Base-by-base conservation (phyloP, 768 basidiomycete species). In the Kwoniella bestiolae region DNA sequence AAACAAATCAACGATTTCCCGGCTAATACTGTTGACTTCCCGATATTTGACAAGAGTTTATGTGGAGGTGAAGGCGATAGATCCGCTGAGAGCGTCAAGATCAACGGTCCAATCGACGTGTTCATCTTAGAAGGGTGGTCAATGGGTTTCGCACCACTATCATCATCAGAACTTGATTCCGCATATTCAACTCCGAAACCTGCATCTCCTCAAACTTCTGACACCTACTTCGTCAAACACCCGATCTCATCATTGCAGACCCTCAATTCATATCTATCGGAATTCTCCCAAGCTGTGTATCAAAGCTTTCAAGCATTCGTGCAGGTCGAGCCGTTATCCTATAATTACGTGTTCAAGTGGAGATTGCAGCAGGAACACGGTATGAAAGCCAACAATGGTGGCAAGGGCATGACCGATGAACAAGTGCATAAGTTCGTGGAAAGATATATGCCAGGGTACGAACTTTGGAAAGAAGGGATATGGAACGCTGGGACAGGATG, bases 111-210 rank as follows among this genome's bases (percentile, higher is more conserved):
- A 0, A 66, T 90, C 5, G 92, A 99, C 75, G 83, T 98, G 14
- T 89, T 98, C 55, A 85, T 99, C 53, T 83, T 99, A 53, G 96
- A 99, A 82, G 96, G 96, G 9, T 99, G 96, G 96, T 93, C 89
- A 80, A 87, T 91, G 25, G 94, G 95, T 0, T 75, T 75, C 50
- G 51, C 35, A n/a, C 52, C 73, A 0, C 28, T 75, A 3, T 31
- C 58, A 1, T n/a, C 62, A 25, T n/a, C 32, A 18, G 35, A 60
- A 2, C 53, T 75, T 4, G 29, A 56, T 18, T 32, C 18, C 14
- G n/a, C 18, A 1, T 70, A 72, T 45, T 34, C 57, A 3, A 46
- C 53, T 14, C 46, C 60, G 3, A 60, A 61, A 58, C 38, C 70
- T n/a, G 50, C 63, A 45, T 64, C 63, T 6, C 53, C 66, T 12